Base-by-base conservation (phyloP, 306 rosid species). In the Luffa aegyptiaca region DNA sequence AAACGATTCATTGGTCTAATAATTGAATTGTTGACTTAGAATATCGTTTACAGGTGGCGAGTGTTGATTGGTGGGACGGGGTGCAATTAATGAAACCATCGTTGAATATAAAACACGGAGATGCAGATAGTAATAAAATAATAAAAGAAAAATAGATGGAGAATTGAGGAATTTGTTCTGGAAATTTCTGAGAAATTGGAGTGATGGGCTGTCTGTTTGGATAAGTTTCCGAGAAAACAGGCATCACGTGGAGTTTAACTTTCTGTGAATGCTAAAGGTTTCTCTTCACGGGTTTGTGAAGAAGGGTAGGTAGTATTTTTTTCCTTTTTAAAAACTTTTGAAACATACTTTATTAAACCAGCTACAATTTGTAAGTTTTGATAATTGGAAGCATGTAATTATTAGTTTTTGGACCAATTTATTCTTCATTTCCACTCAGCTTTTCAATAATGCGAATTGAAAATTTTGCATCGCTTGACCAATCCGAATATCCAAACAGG, bases 191-290 rank as follows among this genome's bases (percentile, higher is more conserved):
- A 31, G 37, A 61, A 61, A 61, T 26, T 26, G 36, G 35, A 61
- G 14, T 3, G 5, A 31, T 62, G 37, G 69, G 41, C 18, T 11
- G 69, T 44, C 9, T 3, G 75, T 69, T 70, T 70, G 76, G 76
- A 70, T 70, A 70, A 70, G 55, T 70, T 44, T 70, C 39, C 56
- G 14, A 66, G 51, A 66, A 66, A 66, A 39, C 0, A 6, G 49
- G 74, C 14, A 39, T 66, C 74, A 66, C 74, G 74, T 66, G 74
- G 74, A 37, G 10, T 66, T 66, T 39, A 66, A 66, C 49, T 66
- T 58, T 58, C 2, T 58, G 64, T 4, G 48, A 37, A 1, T 39
- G 46, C 51, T 66, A 6, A 65, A 66, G 5, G 7, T 2, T 66
- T 41, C 17, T 39, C 12, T 8, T 66, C 74, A 66, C 74, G 74